Percentiles rank a stretch among this genome's conserved stretches.
Conservation (phyloP, 805 yeast genomes). For the Myxozyma nipponensis region DNA sequence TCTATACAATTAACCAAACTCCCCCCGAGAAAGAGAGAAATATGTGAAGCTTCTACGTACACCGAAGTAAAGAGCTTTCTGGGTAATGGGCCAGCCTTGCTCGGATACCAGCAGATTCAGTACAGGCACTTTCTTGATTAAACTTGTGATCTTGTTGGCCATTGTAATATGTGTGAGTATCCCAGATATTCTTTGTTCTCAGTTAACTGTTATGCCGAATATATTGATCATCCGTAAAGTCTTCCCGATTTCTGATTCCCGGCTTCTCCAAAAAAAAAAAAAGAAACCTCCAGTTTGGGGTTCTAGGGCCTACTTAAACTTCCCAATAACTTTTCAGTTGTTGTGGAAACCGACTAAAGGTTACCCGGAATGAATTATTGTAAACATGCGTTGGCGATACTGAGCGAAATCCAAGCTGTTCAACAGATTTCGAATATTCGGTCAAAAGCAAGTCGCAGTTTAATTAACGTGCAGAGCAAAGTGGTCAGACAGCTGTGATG, state of each 20-base stretch:
- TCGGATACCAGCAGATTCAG: constrained; percentile 10
- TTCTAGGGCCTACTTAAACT: background rate
- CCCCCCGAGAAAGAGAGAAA: too few relatives aligned
- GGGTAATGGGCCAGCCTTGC: constrained; percentile 21
- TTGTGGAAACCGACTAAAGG: background rate
- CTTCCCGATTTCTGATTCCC: background rate
- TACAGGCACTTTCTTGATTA: constrained; percentile 2
- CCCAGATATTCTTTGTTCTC: background rate
- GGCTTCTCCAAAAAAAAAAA: too few relatives aligned
- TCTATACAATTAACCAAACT: too few relatives aligned
- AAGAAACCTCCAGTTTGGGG: too few relatives aligned
- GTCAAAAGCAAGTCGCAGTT: too few relatives aligned
- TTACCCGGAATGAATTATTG: background rate
- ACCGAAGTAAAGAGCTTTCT: constrained; percentile 14
- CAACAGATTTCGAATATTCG: too few relatives aligned
- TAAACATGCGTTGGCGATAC: too few relatives aligned
- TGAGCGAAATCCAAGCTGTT: too few relatives aligned
- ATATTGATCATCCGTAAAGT: background rate
- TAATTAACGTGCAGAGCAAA: too few relatives aligned
- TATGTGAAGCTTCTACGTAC: constrained; percentile 13
- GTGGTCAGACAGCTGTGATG: constrained; percentile 7
- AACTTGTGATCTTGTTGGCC: constrained; percentile 7
- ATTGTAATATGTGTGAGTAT: too few relatives aligned
- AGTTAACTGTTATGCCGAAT: background rate
- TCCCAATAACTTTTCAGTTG: background rate